Base-by-base conservation (phyloP, 108 stramenopile species). In the Nannochloropsis salina region DNA sequence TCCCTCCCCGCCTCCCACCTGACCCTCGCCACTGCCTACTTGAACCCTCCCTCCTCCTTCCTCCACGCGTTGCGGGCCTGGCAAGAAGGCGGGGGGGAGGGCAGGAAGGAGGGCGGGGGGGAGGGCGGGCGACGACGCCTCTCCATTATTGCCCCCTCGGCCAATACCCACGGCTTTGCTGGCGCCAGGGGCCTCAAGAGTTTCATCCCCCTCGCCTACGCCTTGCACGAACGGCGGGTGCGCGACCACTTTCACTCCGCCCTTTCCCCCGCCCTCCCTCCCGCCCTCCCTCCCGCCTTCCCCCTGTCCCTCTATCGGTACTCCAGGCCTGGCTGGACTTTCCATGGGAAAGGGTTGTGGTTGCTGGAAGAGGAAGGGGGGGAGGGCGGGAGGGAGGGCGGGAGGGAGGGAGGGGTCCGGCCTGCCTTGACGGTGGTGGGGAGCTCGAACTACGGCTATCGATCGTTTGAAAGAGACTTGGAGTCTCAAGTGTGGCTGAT, bases 341-440 rank as follows among this genome's bases (percentile, higher is more conserved):
- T 84, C 44, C 83, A 84, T 84, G 44, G 43, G 21, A 84, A 84
- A 43, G 83, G 83, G 45, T 9, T 84, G 21, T 84, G 47, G 47
- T 12, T 51, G 47, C 47, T 51, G 9, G 47, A 51, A 12, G 47
- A 51, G 47, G 47, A 51, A 51, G 47, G 12, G 47, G 47, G 47
- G 47, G 47, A 51, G 47, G 47, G 47, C 9, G 47, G 47, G 47
- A 51, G 47, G 47, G 47, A 51, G 61, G 61, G 61, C 15, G 61
- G 5, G 61, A n/a, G n/a, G n/a, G n/a, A n/a, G n/a, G n/a, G n/a
- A n/a, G 84, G 84, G 61, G 61, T 74, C 20, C n/a, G n/a, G n/a
- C n/a, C n/a, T n/a, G 61, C 61, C 61, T 74, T 74, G 61, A 74
- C 61, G 61, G 61, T 74, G 4, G 61, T n/a, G 4, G 61, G 61